Evolutionary conservation across 768 basidiomycete genomes (phyloP).

Genomic region (Rhizopogon vesiculosus): DNA sequence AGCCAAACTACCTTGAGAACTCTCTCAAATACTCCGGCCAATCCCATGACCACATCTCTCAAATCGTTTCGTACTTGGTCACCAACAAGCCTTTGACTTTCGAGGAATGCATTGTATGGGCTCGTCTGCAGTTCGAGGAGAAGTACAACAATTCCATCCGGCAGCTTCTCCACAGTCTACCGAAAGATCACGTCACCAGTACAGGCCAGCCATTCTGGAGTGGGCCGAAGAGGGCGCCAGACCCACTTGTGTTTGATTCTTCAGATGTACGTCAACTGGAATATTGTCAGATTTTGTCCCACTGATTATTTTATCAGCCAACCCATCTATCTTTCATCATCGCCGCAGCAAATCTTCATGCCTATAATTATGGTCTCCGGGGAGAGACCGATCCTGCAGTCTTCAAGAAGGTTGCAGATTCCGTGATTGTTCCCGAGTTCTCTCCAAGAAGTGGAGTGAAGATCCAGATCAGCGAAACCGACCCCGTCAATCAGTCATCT

Average conservation of each 20-base stretch:
- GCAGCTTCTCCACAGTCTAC: slow-evolving; percentile 89
- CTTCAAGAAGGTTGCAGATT: slow-evolving; percentile 82
- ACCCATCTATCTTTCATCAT: slow-evolving; percentile 87
- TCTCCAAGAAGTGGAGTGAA: slow-evolving; percentile 89
- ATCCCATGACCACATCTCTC: slow-evolving; percentile 83
- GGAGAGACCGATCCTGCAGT: slow-evolving; percentile 76
- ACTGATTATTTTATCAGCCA: slow-evolving; percentile 42
- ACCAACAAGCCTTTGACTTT: slow-evolving; percentile 92
- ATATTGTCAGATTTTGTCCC: not conserved
- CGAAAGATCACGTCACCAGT: slow-evolving; percentile 88
- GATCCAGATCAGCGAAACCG: slow-evolving; percentile 90
- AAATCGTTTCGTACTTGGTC: slow-evolving; percentile 86
- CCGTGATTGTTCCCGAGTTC: slow-evolving; percentile 86
- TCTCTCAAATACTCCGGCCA: slow-evolving; percentile 89
- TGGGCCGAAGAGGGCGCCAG: slow-evolving; percentile 95
- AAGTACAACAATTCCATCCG: slow-evolving; percentile 92
- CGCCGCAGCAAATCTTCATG: slow-evolving; percentile 92
- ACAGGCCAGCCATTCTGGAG: slow-evolving; percentile 99
- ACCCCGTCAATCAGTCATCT: slow-evolving; percentile 66
- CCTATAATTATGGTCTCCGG: slow-evolving; percentile 95
- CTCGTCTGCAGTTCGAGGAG: slow-evolving; percentile 89
- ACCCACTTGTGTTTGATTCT: slow-evolving; percentile 81
- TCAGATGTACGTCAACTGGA: slow-evolving; percentile 62
- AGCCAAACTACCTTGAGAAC: slow-evolving; percentile 91
- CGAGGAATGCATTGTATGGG: slow-evolving; percentile 98